Conservation (phyloP, 148 eudicot species). For the Camellia lanceoleosa region DNA sequence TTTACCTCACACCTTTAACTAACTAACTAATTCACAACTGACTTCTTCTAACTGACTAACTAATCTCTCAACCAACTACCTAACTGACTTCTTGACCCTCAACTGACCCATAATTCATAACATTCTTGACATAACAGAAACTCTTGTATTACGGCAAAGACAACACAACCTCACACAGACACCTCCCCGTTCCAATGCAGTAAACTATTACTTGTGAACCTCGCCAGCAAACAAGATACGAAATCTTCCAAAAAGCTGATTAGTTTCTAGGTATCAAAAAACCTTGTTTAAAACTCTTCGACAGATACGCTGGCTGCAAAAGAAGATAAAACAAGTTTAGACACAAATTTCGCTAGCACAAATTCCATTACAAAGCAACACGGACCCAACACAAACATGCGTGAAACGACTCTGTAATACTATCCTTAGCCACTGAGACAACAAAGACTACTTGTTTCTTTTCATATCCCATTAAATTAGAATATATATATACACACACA, state of each 20-base stretch:
- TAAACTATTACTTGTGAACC: background rate
- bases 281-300: background rate
- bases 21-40: too few relatives aligned
- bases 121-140: background rate
- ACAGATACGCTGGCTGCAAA: background rate
- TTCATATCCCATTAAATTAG: background rate
- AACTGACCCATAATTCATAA: too few relatives aligned
- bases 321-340: background rate
- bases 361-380: background rate
- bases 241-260: background rate
- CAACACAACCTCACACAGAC: background rate
- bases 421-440: background rate
- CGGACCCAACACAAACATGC: background rate
- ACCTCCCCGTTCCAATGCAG: background rate
- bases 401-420: background rate
- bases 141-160: background rate
- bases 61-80: too few relatives aligned
- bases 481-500: background rate
- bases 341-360: background rate
- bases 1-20: too few relatives aligned
- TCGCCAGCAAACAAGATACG: background rate
- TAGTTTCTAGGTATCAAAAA: background rate
- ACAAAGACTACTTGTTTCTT: background rate
- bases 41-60: too few relatives aligned
- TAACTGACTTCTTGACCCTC: too few relatives aligned